phyloP scores from a whole-genome alignment of 139 green algal genomes.

The Desmodesmus armatus region DNA sequence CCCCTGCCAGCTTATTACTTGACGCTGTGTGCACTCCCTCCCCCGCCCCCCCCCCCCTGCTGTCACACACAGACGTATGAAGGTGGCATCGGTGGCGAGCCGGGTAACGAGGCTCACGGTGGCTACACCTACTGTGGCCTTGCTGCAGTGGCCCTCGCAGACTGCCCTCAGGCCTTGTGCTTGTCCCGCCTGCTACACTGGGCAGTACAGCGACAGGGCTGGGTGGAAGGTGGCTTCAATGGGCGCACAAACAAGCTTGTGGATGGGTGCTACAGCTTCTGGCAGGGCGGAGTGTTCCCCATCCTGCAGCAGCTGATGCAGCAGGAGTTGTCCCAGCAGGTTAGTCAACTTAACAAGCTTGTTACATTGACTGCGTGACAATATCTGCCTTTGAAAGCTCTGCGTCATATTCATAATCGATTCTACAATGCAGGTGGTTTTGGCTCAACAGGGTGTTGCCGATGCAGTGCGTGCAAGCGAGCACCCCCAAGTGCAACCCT shows the following conservation, averaged over 20 bases:
- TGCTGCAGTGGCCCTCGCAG: constrained; percentile 79
- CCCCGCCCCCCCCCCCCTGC: not conserved
- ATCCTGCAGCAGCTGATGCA: constrained; percentile 67
- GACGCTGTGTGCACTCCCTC: not conserved
- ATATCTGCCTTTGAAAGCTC: no score
- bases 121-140: constrained; percentile 98
- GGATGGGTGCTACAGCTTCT: constrained; percentile 98
- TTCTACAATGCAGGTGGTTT: no score
- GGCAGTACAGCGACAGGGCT: constrained; percentile 78
- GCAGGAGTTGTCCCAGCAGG: constrained; percentile 11
- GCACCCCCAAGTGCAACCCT: no score
- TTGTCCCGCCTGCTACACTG: constrained; percentile 79
- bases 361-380: no score
- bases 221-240: constrained; percentile 94
- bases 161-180: constrained; percentile 65
- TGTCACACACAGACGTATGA: constrained; percentile 82
- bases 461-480: no score
- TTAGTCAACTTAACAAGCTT: no score
- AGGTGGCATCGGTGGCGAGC: constrained; percentile 95
- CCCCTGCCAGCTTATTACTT: no score
- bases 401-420: no score
- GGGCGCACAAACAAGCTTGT: constrained; percentile 99
- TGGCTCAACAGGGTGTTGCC: no score
- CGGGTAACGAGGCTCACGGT: constrained; percentile 96
- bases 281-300: constrained; percentile 89